Percentiles rank a stretch among this genome's conserved stretches.
Evolutionary conservation across 768 basidiomycete genomes (phyloP).

Genomic region (Leccinellum albellum): DNA sequence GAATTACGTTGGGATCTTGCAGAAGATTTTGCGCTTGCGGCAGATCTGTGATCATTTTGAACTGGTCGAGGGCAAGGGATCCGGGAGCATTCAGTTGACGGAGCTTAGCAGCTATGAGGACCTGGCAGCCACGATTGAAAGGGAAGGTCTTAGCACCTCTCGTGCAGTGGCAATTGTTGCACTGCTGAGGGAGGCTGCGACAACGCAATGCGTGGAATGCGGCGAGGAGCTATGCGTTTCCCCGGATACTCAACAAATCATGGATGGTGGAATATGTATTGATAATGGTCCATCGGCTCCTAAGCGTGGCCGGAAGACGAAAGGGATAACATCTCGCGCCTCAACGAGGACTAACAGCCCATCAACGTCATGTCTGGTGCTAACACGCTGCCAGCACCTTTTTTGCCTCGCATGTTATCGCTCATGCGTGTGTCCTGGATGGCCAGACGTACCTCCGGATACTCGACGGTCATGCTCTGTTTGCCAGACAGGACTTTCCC

Average conservation of each 20-base stretch:
- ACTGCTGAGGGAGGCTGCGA: conserved; percentile 82
- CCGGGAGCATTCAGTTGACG: conserved; percentile 41
- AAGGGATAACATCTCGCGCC: conserved; percentile 55
- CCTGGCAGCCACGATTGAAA: conserved; percentile 66
- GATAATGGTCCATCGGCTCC: conserved; percentile 51
- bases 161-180: conserved; percentile 82
- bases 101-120: conserved; percentile 69
- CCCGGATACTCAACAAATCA: conserved; percentile 38
- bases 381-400: conserved; percentile 93
- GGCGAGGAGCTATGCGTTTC: conserved; percentile 64
- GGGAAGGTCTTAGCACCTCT: conserved; percentile 70
- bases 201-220: conserved; percentile 88
- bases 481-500: conserved; percentile 66
- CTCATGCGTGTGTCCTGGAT: conserved; percentile 69
- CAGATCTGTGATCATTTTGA: conserved; percentile 98
- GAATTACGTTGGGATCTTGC: conserved; percentile 96
- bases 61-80: conserved; percentile 71
- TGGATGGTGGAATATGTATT: conserved; percentile 40
- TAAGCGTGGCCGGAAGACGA: conserved; percentile 53
- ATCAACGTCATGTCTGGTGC: conserved; percentile 54
- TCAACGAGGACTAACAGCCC: conserved; percentile 77
- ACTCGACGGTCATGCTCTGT: conserved; percentile 65
- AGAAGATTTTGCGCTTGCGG: conserved; percentile 91
- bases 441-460: conserved; percentile 66
- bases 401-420: conserved; percentile 89